These are phyloP conservation scores for Mycena rebaudengoi DNA, from an alignment of 768 basidiomycete species.

Conservation along the genomic window DNA sequence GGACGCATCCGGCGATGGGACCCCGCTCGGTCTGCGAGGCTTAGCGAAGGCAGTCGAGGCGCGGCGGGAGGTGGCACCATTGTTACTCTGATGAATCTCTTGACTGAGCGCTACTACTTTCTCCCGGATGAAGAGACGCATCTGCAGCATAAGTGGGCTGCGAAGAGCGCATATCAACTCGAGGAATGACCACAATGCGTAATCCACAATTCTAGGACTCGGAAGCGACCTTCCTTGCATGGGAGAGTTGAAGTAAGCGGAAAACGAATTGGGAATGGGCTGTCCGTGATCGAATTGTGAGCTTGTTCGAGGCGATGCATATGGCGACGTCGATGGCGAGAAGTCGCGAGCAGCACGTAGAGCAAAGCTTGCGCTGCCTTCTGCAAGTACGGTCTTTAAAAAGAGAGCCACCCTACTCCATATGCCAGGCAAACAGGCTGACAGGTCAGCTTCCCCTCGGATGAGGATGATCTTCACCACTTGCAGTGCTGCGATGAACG, in stretches of 20 bases:
- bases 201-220: conserved; percentile 72
- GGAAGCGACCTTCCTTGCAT: conserved; percentile 30
- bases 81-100: conserved; percentile 50
- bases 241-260: conserved; percentile 35
- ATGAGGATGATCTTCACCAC: conserved; percentile 73
- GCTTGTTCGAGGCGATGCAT: conserved; percentile 58
- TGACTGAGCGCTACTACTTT: conserved; percentile 64
- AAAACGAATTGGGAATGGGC: conserved; percentile 36
- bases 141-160: conserved; percentile 68
- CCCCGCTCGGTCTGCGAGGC: conserved; percentile 56
- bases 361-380: conserved; percentile 72
- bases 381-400: conserved; percentile 57
- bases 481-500: conserved; percentile 64
- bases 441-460: conserved; percentile 69
- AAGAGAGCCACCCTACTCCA: conserved; percentile 71
- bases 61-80: conserved; percentile 42
- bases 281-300: conserved; percentile 44
- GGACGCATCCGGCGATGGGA: conserved; percentile 58
- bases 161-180: conserved; percentile 71
- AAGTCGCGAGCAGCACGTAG: conserved; percentile 44
- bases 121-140: conserved; percentile 72
- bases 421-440: conserved; percentile 59
- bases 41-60: conserved; percentile 66
- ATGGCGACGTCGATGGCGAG: conserved; percentile 61
- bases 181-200: conserved; percentile 75